Conservation (phyloP, 2,329 filamentous ascomycete species). For the Aspergillus novoparasiticus region DNA sequence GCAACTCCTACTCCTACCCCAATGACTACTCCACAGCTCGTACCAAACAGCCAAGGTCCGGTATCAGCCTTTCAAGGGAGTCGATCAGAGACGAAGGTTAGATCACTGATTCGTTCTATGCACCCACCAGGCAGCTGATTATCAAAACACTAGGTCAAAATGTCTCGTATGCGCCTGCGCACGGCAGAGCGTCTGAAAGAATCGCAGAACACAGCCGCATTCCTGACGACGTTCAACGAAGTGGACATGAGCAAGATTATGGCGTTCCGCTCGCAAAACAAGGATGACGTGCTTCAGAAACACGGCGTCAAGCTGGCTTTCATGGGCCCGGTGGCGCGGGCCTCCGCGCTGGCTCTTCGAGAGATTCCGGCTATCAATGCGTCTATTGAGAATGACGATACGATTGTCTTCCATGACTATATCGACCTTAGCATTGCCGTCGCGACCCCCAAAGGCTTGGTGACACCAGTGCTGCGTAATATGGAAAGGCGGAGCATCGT, state of each 20-base stretch:
- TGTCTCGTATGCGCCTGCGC: neutral
- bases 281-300: neutral
- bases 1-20: neutral
- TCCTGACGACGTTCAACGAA: neutral
- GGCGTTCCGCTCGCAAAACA: neutral
- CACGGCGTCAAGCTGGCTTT: neutral
- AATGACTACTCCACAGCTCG: neutral
- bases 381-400: neutral
- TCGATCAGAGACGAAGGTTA: neutral
- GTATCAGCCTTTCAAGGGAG: neutral
- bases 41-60: neutral
- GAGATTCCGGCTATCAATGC: neutral
- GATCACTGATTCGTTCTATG: neutral
- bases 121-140: neutral
- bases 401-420: neutral
- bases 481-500: neutral
- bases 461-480: neutral
- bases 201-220: neutral
- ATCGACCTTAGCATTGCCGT: neutral
- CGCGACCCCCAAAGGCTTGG: neutral
- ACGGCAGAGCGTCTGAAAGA: neutral
- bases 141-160: neutral
- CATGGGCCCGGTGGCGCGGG: conserved; percentile 1
- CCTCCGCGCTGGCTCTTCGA: neutral
- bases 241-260: neutral